Conservation (phyloP, 2,329 filamentous ascomycete species). For the Colletotrichum euphorbiae region DNA sequence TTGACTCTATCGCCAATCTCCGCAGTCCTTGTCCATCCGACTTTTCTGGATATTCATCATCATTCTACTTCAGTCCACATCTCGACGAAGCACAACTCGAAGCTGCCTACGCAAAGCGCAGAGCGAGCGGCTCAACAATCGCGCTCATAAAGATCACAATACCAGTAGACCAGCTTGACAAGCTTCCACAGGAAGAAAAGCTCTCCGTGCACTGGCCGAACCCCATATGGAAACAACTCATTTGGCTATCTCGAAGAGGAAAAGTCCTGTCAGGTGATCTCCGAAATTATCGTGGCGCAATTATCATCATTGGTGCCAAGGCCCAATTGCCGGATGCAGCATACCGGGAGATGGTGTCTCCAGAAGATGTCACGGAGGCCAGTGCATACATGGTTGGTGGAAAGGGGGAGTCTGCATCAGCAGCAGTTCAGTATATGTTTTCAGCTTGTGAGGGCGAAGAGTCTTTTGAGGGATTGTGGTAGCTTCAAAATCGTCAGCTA, state of each 20-base stretch:
- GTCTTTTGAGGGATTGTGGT: no score
- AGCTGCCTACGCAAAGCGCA: not conserved
- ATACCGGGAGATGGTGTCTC: not conserved
- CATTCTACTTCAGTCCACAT: not conserved
- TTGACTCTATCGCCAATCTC: not conserved
- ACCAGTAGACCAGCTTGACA: not conserved
- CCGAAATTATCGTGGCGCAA: not conserved
- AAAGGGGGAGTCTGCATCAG: not conserved
- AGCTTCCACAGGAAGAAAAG: not conserved
- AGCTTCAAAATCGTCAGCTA: no score
- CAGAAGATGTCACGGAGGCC: not conserved
- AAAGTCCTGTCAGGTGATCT: not conserved
- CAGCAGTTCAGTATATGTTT: conserved; percentile 1
- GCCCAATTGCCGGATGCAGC: not conserved
- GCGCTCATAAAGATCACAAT: not conserved
- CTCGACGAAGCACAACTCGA: not conserved
- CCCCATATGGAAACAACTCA: not conserved
- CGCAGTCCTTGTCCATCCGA: not conserved
- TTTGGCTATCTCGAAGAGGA: not conserved
- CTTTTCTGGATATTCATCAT: not conserved
- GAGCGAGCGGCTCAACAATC: not conserved
- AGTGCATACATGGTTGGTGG: not conserved
- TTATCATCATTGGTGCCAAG: not conserved
- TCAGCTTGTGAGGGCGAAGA: not conserved
- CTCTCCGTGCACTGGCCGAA: not conserved